Base-by-base conservation (phyloP, 2,329 filamentous ascomycete genomes). In the Ophiognomonia clavigignenti-juglandacearum region DNA sequence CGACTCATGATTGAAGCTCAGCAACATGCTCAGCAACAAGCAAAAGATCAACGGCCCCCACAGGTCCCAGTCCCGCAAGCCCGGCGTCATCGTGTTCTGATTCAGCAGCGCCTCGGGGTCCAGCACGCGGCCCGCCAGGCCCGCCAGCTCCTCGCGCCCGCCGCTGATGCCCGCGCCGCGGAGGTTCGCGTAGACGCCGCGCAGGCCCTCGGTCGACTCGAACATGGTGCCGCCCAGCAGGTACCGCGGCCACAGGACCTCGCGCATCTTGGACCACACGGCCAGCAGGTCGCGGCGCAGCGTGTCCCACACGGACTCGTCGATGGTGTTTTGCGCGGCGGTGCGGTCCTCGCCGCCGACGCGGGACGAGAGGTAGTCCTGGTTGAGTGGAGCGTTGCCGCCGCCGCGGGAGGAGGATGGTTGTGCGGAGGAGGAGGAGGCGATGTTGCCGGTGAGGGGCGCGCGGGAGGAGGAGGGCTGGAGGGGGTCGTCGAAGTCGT, bases 41-140 rank as follows among this genome's bases (percentile, higher is more conserved):
- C 92, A 96, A 72, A 98, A 98, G 55, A 98, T 83, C 47, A 98
- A 73, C 29, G 93, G 93, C 0, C 93, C 93, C 93, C 93, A 98
- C 43, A 98, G 78, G 75, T 98, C 93, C 93, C 93, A 98, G 70
- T 98, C 91, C 53, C 92, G 76, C 61, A 97, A 70, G 1, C 91
- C 91, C 43, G 95, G 87, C 55, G 85, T 92, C 88, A 96, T 95
- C 62, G 80, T 79, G 56, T 77, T 82, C 63, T 79, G 75, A 48
- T 60, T 68, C 32, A 83, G 68, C 55, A 85, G 63, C 32, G 71
- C 64, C 63, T 85, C 81, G n/a, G 80, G 67, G 63, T 85, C 81
- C 67, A 84, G 71, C 56, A 82, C 78, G 36, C 81, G 69, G 37
- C 77, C 78, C 6, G 80, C 80, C 42, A 85, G 64, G 1, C 78